These are phyloP conservation scores for Xylariaceae sp. DNA, from an alignment of 2,329 filamentous ascomycete species.

Conservation along the genomic window DNA sequence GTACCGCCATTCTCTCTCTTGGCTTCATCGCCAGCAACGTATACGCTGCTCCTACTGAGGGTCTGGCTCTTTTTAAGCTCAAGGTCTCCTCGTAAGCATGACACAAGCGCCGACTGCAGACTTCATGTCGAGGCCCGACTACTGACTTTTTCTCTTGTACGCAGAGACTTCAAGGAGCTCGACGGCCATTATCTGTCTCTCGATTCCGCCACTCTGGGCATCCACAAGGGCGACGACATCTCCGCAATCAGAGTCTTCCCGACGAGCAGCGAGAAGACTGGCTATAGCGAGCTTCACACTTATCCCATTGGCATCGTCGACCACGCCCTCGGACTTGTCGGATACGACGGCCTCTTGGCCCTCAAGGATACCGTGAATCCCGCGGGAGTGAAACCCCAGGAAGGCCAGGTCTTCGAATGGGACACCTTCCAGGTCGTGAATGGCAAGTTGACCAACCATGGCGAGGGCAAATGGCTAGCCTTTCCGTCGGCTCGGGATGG, in stretches of 20 bases:
- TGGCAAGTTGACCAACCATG: conserved; percentile 24
- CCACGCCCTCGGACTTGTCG: conserved; percentile 35
- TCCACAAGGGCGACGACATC: conserved; percentile 25
- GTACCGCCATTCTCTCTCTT: conserved; percentile 22
- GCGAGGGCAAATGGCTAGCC: conserved; percentile 32
- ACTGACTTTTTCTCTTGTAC: neutral
- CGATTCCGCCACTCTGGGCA: conserved; percentile 29
- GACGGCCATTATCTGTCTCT: conserved; percentile 32
- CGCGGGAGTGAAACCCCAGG: conserved; percentile 20
- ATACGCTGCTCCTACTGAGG: conserved; percentile 21
- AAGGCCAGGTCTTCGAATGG: conserved; percentile 30
- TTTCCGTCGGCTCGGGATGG: conserved; percentile 26
- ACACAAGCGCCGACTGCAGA: neutral
- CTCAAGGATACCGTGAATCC: conserved; percentile 34
- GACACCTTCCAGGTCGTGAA: conserved; percentile 31
- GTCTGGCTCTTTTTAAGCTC: conserved; percentile 26
- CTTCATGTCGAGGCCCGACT: neutral
- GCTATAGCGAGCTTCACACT: conserved; percentile 34
- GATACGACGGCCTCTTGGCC: conserved; percentile 30
- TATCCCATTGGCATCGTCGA: conserved; percentile 34
- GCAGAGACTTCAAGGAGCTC: conserved; percentile 21
- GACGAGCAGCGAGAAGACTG: conserved; percentile 24
- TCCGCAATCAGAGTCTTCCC: conserved; percentile 29
- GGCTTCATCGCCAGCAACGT: conserved; percentile 22
- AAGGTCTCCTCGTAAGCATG: conserved; percentile 24